A percentile compares a stretch with the other conserved stretches of the same genome.
These are phyloP conservation scores for Tetragonia tetragonoides DNA, from an alignment of 148 eudicot genomes.

Conservation along the genomic window DNA sequence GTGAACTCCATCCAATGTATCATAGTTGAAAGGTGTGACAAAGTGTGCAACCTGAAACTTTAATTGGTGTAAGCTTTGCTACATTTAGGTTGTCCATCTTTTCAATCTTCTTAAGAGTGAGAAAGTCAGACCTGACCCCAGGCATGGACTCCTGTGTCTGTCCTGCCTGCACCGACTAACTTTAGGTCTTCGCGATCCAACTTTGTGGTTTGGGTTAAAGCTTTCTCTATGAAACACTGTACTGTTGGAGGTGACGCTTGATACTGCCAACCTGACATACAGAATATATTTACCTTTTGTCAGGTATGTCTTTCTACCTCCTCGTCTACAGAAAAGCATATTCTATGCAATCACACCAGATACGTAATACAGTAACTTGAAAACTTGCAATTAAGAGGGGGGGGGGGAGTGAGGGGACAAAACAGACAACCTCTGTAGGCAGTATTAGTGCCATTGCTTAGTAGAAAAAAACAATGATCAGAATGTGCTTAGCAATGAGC, in stretches of 20 bases:
- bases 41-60: constrained; percentile 91
- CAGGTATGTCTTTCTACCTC: background rate
- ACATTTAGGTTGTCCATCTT: constrained; percentile 3
- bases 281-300: background rate
- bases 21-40: constrained; percentile 82
- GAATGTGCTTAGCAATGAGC: background rate
- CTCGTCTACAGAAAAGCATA: background rate
- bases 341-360: too few species aligned
- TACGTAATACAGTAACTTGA: too few species aligned
- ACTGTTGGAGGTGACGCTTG: constrained; percentile 79
- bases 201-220: constrained; percentile 63
- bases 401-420: too few species aligned
- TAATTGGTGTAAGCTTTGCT: constrained; percentile 26
- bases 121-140: constrained; percentile 79
- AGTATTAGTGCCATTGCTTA: background rate
- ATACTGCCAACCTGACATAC: constrained; percentile 83
- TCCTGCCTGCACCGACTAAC: constrained; percentile 87
- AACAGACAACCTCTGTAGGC: background rate
- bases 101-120: constrained; percentile 22
- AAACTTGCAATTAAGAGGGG: too few species aligned
- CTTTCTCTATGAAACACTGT: constrained; percentile 70
- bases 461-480: background rate
- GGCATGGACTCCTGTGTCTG: constrained; percentile 96
- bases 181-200: constrained; percentile 56
- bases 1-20: constrained; percentile 63